These are phyloP conservation scores for Lanmaoa rubissima DNA, from an alignment of 768 basidiomycete genomes.

Conservation along the genomic window DNA sequence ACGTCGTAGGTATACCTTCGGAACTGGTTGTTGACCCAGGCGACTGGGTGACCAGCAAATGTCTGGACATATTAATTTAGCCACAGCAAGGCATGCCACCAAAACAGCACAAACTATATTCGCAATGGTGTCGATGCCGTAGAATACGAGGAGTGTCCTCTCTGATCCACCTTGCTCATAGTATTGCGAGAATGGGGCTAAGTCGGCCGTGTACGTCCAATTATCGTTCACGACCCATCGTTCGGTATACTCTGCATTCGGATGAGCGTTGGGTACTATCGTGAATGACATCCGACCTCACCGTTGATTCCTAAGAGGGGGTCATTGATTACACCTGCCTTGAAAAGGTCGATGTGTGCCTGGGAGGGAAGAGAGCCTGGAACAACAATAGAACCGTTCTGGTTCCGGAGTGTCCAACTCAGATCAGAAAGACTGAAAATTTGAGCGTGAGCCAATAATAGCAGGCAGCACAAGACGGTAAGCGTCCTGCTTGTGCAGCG, in stretches of 20 bases:
- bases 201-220: slow-evolving; percentile 58
- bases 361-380: slow-evolving; percentile 53
- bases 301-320: slow-evolving; percentile 55
- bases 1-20: slow-evolving; percentile 40
- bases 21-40: slow-evolving; percentile 60
- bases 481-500: background rate
- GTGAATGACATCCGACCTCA: slow-evolving; percentile 17
- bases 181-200: slow-evolving; percentile 41
- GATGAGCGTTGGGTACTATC: background rate
- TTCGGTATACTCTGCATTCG: slow-evolving; percentile 45
- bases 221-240: slow-evolving; percentile 56
- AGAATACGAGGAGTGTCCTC: slow-evolving; percentile 47
- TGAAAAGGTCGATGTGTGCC: slow-evolving; percentile 50
- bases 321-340: slow-evolving; percentile 52
- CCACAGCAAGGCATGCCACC: background rate
- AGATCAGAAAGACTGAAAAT: slow-evolving; percentile 46
- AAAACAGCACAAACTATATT: slow-evolving; percentile 42
- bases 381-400: slow-evolving; percentile 53
- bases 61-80: slow-evolving; percentile 33
- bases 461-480: slow-evolving; percentile 7
- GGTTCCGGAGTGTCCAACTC: slow-evolving; percentile 52
- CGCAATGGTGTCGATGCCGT: slow-evolving; percentile 57
- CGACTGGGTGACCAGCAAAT: slow-evolving; percentile 48
- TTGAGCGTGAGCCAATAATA: slow-evolving; percentile 15
- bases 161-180: slow-evolving; percentile 21